These are phyloP conservation scores for Neofusicoccum sp. DNA, from an alignment of 2,329 filamentous ascomycete genomes.

Conservation along the genomic window DNA sequence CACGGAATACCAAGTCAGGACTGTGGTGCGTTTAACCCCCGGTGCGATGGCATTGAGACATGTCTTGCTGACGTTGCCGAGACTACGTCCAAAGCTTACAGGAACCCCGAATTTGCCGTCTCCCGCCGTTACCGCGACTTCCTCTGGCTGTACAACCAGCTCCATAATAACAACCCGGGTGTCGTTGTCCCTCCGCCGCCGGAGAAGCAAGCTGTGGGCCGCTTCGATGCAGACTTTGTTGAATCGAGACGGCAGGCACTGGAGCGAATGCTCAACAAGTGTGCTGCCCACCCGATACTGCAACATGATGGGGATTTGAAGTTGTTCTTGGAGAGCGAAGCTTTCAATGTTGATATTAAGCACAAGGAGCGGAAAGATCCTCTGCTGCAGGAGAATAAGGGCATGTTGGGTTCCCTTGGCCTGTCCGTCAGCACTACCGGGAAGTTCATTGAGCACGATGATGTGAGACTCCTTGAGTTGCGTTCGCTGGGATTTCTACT, in stretches of 20 bases:
- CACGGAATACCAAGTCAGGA: slow-evolving; percentile 94
- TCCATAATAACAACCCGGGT: slow-evolving; percentile 92
- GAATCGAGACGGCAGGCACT: slow-evolving; percentile 86
- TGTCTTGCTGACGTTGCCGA: slow-evolving; percentile 35
- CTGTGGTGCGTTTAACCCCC: slow-evolving; percentile 61
- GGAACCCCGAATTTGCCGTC: slow-evolving; percentile 87
- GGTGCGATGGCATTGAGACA: neutral
- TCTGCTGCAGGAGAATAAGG: slow-evolving; percentile 84
- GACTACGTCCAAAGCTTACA: slow-evolving; percentile 96
- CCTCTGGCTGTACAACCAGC: slow-evolving; percentile 91
- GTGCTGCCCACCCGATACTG: slow-evolving; percentile 79
- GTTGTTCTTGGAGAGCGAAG: slow-evolving; percentile 92
- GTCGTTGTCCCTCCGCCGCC: slow-evolving; percentile 93
- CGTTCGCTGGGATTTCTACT: slow-evolving; percentile 10
- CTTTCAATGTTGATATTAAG: slow-evolving; percentile 95
- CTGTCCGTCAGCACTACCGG: slow-evolving; percentile 68
- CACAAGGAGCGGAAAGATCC: slow-evolving; percentile 93
- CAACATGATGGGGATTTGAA: slow-evolving; percentile 94
- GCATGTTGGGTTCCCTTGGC: slow-evolving; percentile 82
- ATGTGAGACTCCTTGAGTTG: slow-evolving; percentile 57
- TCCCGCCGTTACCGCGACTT: slow-evolving; percentile 95
- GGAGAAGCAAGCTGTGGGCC: slow-evolving; percentile 94
- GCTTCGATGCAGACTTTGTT: slow-evolving; percentile 96
- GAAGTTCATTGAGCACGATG: slow-evolving; percentile 97
- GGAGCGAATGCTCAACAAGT: slow-evolving; percentile 98